Conservation (phyloP, 1,284 basidiomycete species). For the Heterobasidion irregulare region DNA sequence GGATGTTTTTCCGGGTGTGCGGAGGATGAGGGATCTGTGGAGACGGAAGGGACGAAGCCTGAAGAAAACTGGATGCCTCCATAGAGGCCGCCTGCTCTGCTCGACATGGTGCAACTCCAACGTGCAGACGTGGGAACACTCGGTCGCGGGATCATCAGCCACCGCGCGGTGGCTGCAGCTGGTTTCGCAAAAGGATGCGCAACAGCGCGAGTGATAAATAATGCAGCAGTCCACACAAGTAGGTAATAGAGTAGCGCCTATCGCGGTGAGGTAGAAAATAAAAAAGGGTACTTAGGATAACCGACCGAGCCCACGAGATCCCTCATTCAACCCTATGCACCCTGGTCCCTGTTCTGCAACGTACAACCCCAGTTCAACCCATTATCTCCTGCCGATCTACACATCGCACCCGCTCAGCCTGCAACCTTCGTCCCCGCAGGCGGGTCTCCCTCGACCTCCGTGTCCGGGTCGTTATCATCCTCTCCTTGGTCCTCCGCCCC, state of each 20-base stretch:
- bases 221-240: neutral
- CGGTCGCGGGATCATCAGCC: neutral
- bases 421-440: neutral
- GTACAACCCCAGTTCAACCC: neutral
- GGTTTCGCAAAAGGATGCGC: neutral
- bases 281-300: too few species aligned
- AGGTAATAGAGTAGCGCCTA: neutral
- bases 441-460: neutral
- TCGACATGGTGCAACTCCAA: constrained; percentile 41
- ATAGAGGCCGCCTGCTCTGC: constrained; percentile 71
- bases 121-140: too few species aligned
- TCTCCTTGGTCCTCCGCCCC: neutral
- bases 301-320: too few species aligned
- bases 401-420: neutral
- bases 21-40: constrained; percentile 12
- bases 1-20: neutral
- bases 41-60: constrained; percentile 33
- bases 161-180: neutral
- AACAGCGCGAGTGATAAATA: neutral
- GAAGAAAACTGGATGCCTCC: constrained; percentile 75
- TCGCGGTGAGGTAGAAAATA: too few species aligned
- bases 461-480: neutral
- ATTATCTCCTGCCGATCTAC: neutral
- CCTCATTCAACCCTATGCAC: too few species aligned
- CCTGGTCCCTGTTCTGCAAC: neutral